Base-by-base conservation (phyloP, 768 basidiomycete genomes). In the Ramaria sp. region DNA sequence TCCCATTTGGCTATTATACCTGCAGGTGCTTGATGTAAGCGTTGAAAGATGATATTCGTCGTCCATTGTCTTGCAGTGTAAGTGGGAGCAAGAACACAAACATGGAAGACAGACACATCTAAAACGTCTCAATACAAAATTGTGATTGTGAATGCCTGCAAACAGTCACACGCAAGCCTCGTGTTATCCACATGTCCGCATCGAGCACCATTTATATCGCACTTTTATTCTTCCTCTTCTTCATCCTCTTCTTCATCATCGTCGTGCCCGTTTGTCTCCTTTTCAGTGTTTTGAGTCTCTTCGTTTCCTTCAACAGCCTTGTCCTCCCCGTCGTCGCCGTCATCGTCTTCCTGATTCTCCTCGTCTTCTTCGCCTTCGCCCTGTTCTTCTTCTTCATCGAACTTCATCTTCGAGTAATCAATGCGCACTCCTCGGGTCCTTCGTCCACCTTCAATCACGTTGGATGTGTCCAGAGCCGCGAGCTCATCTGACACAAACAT, bases 331-430 rank as follows among this genome's bases (percentile, higher is more conserved):
- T 55, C 38, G 18, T 15, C 38, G 6, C 16, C 24, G 13, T 7
- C 58, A 72, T 73, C 63, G 68, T 71, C 61, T 74, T 71, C 42
- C 41, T 68, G 67, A 24, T 74, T 75, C 41, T 73, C 73, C 57
- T 74, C 75, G 47, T 72, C 70, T 50, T 72, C 73, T 55, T 78
- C 78, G 50, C 80, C 82, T 48, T 75, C 66, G 10, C 66, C 64
- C 1, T 67, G 64, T 20, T 61, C 64, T 30, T 63, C 65, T 3
- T 56, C 56, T 18, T 62, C 37, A 28, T 58, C 52, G 50, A 60
- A 57, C 15, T 61, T 62, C 38, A 51, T 34, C 49, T 70, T 64
- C 42, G 61, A 65, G 50, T 66, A 64, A 53, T 63, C 62, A 20
- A 62, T 47, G 47, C 60, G 59, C 13, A 60, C 60, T 4, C 62